Evolutionary conservation across 2,329 filamentous ascomycete genomes (phyloP).

Genomic region (Fonsecaea erecta): DNA sequence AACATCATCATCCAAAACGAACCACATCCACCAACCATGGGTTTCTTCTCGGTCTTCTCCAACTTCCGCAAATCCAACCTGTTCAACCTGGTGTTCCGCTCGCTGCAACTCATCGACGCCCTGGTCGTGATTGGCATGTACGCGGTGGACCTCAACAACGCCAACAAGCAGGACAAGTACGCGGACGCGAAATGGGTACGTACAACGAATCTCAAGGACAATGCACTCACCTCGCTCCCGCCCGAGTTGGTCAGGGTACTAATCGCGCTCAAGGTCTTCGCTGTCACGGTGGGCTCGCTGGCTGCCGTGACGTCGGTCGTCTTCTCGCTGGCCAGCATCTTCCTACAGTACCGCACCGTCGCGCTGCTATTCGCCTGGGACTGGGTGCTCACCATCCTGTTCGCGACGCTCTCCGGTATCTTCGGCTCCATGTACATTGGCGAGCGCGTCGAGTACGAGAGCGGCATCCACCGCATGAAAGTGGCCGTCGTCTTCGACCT

Average conservation of each 20-base stretch:
- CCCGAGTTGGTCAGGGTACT: constrained; percentile 20
- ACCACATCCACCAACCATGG: not conserved
- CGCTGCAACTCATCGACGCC: constrained; percentile 76
- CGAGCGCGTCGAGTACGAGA: constrained; percentile 67
- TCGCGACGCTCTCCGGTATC: constrained; percentile 79
- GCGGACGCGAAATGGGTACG: constrained; percentile 72
- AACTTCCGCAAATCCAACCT: constrained; percentile 25
- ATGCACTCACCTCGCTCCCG: constrained; percentile 8
- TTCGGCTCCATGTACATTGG: constrained; percentile 82
- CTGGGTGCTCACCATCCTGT: constrained; percentile 73
- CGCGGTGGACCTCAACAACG: constrained; percentile 67
- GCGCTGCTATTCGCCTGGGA: constrained; percentile 67
- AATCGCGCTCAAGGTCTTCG: constrained; percentile 62
- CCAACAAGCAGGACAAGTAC: constrained; percentile 56
- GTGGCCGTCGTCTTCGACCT: constrained; percentile 84
- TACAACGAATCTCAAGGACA: constrained; percentile 20
- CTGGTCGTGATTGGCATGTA: constrained; percentile 80
- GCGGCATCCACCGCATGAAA: constrained; percentile 75
- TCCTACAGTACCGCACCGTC: constrained; percentile 42
- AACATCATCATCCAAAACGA: not conserved
- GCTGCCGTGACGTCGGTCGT: constrained; percentile 67
- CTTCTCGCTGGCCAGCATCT: constrained; percentile 67
- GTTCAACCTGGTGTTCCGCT: constrained; percentile 61
- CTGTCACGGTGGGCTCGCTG: constrained; percentile 70
- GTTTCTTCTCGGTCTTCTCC: constrained; percentile 11